phyloP scores from a whole-genome alignment of 495 filamentous ascomycete genomes.

The Elasticomyces elasticus region DNA sequence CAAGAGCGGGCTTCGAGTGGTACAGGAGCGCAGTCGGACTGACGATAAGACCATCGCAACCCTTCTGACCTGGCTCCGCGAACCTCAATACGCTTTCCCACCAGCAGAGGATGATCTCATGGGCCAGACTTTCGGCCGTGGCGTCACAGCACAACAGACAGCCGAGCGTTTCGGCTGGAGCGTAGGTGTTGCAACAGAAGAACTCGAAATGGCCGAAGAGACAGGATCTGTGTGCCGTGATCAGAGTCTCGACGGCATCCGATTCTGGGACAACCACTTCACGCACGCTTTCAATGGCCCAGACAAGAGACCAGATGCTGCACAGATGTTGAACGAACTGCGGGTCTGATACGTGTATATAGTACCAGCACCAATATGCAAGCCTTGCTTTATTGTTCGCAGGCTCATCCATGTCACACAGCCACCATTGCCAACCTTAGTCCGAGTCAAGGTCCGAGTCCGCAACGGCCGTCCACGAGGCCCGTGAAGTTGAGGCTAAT shows the following conservation, averaged over 20 bases:
- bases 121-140: conserved; percentile 43
- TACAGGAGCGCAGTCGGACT: conserved; percentile 77
- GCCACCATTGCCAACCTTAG: too few relatives aligned
- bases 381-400: too few relatives aligned
- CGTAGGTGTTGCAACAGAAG: conserved; percentile 91
- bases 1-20: conserved; percentile 83
- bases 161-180: conserved; percentile 96
- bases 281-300: background rate
- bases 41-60: conserved; percentile 80
- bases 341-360: too few relatives aligned
- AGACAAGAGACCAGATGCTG: background rate
- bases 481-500: too few relatives aligned
- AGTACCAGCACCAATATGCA: too few relatives aligned
- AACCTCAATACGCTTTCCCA: conserved; percentile 42
- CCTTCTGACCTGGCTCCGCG: conserved; percentile 65
- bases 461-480: too few relatives aligned
- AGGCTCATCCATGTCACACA: too few relatives aligned
- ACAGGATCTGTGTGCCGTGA: conserved; percentile 33
- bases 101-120: conserved; percentile 46
- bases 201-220: conserved; percentile 75
- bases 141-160: conserved; percentile 80
- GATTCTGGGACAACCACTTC: conserved; percentile 37
- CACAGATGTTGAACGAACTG: conserved; percentile 1
- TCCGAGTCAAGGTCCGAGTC: too few relatives aligned
- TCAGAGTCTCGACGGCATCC: conserved; percentile 32